phyloP scores from a whole-genome alignment of 1,284 basidiomycete species.

The Neotropicomus parvogracilis region DNA sequence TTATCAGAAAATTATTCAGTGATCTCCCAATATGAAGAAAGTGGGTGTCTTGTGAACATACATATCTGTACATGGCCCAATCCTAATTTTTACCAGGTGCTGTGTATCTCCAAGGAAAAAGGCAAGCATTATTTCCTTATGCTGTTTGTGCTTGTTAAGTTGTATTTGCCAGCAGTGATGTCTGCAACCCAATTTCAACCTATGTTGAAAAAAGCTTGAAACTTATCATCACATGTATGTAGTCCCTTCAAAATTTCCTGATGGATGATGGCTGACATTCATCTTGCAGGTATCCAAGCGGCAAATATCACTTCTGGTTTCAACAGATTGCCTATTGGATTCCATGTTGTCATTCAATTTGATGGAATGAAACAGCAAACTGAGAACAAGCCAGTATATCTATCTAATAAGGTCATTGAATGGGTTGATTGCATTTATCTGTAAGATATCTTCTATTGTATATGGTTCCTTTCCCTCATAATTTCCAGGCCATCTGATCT shows the following conservation, averaged over 20 bases:
- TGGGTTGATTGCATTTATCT: constrained; percentile 16
- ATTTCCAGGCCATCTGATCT: constrained; percentile 9
- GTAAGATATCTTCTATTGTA: background rate
- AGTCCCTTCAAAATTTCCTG: background rate
- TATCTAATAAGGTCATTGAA: constrained; percentile 4
- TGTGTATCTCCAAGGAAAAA: background rate
- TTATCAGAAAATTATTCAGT: background rate
- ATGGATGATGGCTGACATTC: background rate
- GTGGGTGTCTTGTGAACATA: background rate
- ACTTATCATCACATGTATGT: constrained; percentile 3
- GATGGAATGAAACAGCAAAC: constrained; percentile 4
- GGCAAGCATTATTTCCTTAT: background rate
- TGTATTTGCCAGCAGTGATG: background rate
- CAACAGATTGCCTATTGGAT: constrained; percentile 13
- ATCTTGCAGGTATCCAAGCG: constrained; percentile 9
- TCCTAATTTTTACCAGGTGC: background rate
- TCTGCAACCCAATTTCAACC: too few relatives aligned
- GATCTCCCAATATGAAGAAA: background rate
- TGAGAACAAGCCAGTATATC: background rate
- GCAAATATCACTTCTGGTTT: constrained; percentile 3
- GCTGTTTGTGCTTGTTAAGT: background rate
- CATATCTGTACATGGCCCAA: too few relatives aligned
- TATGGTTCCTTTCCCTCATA: background rate
- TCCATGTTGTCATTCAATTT: constrained; percentile 11
- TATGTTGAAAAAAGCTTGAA: background rate